Conservation (phyloP, 805 yeast species). For the Blastobotrys attinorum region DNA sequence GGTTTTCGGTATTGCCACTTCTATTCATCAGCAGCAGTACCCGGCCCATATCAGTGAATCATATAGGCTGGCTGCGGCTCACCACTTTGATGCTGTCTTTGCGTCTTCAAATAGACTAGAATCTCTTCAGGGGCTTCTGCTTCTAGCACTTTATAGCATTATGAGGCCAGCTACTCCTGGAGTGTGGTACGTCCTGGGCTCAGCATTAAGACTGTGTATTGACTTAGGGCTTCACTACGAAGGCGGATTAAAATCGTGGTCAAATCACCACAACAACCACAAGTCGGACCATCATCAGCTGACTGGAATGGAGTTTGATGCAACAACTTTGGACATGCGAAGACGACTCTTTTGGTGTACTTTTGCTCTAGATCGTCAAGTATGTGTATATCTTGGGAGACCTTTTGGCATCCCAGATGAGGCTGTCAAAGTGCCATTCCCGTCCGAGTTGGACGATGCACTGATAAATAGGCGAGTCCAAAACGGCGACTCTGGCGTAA, state of each 20-base stretch:
- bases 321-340: constrained; percentile 58
- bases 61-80: constrained; percentile 60
- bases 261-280: constrained; percentile 8
- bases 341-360: constrained; percentile 85
- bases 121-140: constrained; percentile 60
- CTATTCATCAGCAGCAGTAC: constrained; percentile 62
- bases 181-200: constrained; percentile 85
- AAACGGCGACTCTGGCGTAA: constrained; percentile 14
- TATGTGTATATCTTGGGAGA: constrained; percentile 77
- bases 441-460: constrained; percentile 69
- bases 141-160: constrained; percentile 61
- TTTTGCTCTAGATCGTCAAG: constrained; percentile 76
- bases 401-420: constrained; percentile 88
- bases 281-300: background rate
- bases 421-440: constrained; percentile 60
- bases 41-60: constrained; percentile 59
- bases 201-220: constrained; percentile 69
- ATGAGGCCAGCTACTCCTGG: constrained; percentile 91
- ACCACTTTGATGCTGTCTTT: constrained; percentile 49
- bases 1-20: constrained; percentile 72
- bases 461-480: constrained; percentile 32
- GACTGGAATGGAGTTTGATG: constrained; percentile 29
- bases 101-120: constrained; percentile 56
- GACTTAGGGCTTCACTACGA: constrained; percentile 83
- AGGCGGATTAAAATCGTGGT: constrained; percentile 23